Conservation (phyloP, 163 green algal species). For the Scenedesmus sp. region DNA sequence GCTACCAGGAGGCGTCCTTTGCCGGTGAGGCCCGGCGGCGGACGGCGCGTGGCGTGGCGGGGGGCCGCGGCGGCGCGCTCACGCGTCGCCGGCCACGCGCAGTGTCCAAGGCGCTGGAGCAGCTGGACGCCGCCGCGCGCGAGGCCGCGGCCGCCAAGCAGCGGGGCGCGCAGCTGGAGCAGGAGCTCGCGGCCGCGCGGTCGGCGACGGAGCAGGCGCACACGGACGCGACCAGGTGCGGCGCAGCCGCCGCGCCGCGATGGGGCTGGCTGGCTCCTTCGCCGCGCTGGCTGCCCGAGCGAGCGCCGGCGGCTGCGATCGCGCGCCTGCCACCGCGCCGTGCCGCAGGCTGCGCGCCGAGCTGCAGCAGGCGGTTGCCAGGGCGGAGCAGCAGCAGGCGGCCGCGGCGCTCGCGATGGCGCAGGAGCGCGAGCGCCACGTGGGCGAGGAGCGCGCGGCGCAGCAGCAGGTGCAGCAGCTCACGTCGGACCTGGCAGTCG, state of each 20-base stretch:
- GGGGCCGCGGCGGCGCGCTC: background rate
- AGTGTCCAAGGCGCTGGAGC: conserved; percentile 50
- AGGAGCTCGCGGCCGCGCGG: conserved; percentile 37
- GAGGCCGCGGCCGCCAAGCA: conserved; percentile 47
- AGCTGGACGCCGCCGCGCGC: conserved; percentile 46
- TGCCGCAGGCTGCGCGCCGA: conserved; percentile 49
- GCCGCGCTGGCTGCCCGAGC: too few species aligned
- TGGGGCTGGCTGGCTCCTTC: background rate
- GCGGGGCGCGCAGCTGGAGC: conserved; percentile 14
- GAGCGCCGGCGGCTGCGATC: too few species aligned
- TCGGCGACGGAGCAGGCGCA: conserved; percentile 13
- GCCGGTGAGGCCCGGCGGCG: too few species aligned
- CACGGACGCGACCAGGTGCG: conserved; percentile 50
- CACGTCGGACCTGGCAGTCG: conserved; percentile 42
- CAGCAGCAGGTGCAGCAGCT: conserved; percentile 52
- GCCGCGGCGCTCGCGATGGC: conserved; percentile 44
- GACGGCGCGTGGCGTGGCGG: background rate
- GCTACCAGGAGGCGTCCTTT: conserved; percentile 63
- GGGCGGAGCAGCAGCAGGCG: conserved; percentile 38
- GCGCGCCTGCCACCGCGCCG: too few species aligned
- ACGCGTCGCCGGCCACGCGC: too few species aligned
- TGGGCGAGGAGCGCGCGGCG: conserved; percentile 35
- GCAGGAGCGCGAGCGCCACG: conserved; percentile 33
- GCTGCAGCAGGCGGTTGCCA: conserved; percentile 19
- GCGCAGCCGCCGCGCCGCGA: background rate